A percentile compares a stretch with the other conserved stretches of the same genome.
These are phyloP conservation scores for Mycena crocata DNA, from an alignment of 768 basidiomycete genomes.

Conservation along the genomic window DNA sequence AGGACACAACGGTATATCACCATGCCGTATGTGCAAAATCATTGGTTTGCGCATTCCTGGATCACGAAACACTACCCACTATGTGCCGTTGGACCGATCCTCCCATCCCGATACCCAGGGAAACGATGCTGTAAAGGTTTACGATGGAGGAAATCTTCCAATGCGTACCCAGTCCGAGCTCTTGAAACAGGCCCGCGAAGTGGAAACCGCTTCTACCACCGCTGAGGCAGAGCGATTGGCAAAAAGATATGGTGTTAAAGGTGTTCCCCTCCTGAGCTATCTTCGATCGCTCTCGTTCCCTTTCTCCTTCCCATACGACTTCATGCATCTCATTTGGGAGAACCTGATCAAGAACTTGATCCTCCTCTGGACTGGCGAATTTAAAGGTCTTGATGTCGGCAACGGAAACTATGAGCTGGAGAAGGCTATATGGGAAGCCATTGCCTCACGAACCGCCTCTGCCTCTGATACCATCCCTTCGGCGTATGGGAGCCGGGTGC, in stretches of 20 bases:
- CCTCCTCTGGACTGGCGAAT: slow-evolving; percentile 47
- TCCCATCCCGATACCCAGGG: slow-evolving; percentile 33
- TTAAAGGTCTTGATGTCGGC: slow-evolving; percentile 13
- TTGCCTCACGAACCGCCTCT: slow-evolving; percentile 1
- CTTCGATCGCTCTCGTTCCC: slow-evolving; percentile 52
- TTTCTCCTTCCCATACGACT: slow-evolving; percentile 56
- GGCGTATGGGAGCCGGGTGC: slow-evolving; percentile 34
- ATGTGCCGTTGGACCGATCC: slow-evolving; percentile 41
- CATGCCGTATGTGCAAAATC: slow-evolving; percentile 46
- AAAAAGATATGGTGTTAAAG: slow-evolving; percentile 49
- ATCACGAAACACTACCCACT: slow-evolving; percentile 33
- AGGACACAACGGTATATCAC: slow-evolving; percentile 52
- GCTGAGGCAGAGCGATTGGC: slow-evolving; percentile 35
- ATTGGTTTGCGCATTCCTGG: slow-evolving; percentile 34
- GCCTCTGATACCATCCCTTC: slow-evolving; percentile 39
- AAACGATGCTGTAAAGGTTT: slow-evolving; percentile 7
- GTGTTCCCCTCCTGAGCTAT: slow-evolving; percentile 42
- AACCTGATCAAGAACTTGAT: slow-evolving; percentile 53
- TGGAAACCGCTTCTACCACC: slow-evolving; percentile 39
- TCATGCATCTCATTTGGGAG: no score
- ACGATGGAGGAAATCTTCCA: slow-evolving; percentile 48
- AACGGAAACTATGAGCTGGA: slow-evolving; percentile 33
- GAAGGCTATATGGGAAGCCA: slow-evolving; percentile 35
- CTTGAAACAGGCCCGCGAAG: slow-evolving; percentile 33
- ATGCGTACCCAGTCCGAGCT: slow-evolving; percentile 46